Conservation (phyloP, 2,329 filamentous ascomycete species). For the Curvularia eragrostidis region DNA sequence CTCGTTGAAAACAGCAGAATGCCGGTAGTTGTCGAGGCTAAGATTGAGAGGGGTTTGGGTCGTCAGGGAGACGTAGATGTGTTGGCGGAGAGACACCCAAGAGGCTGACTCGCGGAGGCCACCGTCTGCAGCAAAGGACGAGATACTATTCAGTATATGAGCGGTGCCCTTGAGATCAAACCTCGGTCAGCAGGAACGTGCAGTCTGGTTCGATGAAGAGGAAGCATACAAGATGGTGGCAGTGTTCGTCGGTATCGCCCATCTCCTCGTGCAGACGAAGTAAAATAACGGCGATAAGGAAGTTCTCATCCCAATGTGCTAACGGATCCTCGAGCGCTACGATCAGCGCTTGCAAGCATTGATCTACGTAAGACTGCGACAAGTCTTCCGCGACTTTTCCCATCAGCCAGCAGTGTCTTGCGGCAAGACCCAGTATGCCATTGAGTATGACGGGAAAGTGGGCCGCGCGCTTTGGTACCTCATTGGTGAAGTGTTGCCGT, state of each 20-base stretch:
- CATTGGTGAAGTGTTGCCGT: constrained; percentile 51
- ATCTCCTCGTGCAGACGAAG: constrained; percentile 59
- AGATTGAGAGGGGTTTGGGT: too few relatives aligned
- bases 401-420: constrained; percentile 54
- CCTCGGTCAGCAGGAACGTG: too few relatives aligned
- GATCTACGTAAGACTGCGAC: constrained; percentile 52
- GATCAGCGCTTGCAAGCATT: too few relatives aligned
- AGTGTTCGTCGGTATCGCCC: constrained; percentile 49
- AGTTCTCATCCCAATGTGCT: constrained; percentile 9
- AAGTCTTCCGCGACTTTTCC: constrained; percentile 50
- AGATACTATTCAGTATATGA: too few relatives aligned
- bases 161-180: too few relatives aligned
- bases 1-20: constrained; percentile 31
- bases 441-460: constrained; percentile 57
- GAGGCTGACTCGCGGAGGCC: too few relatives aligned
- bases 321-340: too few relatives aligned
- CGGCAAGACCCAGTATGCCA: constrained; percentile 56
- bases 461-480: constrained; percentile 57
- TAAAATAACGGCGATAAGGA: constrained; percentile 58
- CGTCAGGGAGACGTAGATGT: too few relatives aligned
- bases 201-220: too few relatives aligned
- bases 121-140: too few relatives aligned
- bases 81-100: too few relatives aligned
- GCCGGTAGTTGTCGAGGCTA: too few relatives aligned
- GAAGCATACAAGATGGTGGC: constrained; percentile 41